Conservation (phyloP, 2,329 filamentous ascomycete genomes). For the Diaporthe amygdali region DNA sequence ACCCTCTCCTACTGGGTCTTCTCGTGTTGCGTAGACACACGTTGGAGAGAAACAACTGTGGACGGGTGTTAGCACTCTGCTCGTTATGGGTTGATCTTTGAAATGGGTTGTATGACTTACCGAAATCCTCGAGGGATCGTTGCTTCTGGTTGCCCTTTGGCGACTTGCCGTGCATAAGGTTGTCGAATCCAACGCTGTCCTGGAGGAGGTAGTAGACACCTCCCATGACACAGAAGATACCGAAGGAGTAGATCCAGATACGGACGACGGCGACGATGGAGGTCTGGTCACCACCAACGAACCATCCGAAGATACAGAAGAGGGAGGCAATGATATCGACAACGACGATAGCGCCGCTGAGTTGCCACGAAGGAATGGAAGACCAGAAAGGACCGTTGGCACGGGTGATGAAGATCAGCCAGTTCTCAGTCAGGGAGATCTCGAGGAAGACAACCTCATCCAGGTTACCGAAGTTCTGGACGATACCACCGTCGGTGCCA, state of each 20-base stretch:
- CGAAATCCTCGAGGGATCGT: slow-evolving; percentile 86
- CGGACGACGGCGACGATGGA: slow-evolving; percentile 85
- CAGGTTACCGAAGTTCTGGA: slow-evolving; percentile 84
- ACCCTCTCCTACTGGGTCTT: slow-evolving; percentile 69
- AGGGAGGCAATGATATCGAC: slow-evolving; percentile 86
- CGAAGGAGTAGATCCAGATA: slow-evolving; percentile 91
- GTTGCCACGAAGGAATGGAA: slow-evolving; percentile 85
- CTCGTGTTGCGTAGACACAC: slow-evolving; percentile 91
- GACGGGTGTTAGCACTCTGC: slow-evolving; percentile 50
- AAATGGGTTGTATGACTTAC: slow-evolving; percentile 57
- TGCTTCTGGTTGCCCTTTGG: slow-evolving; percentile 83
- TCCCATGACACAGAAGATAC: slow-evolving; percentile 77
- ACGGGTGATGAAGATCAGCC: slow-evolving; percentile 96
- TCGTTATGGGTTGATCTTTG: not conserved
- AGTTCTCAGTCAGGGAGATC: slow-evolving; percentile 91
- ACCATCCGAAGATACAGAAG: slow-evolving; percentile 87
- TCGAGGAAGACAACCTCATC: slow-evolving; percentile 88
- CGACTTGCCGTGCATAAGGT: slow-evolving; percentile 90
- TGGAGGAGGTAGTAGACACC: slow-evolving; percentile 80
- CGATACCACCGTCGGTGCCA: slow-evolving; percentile 77
- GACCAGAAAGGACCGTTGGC: slow-evolving; percentile 93
- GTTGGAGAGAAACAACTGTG: slow-evolving; percentile 83
- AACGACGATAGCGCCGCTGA: slow-evolving; percentile 76
- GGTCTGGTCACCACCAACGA: slow-evolving; percentile 67
- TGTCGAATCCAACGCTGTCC: slow-evolving; percentile 82